Conservation (phyloP, 169 alveolate genomes). For the Plasmodium cynomolgi region DNA sequence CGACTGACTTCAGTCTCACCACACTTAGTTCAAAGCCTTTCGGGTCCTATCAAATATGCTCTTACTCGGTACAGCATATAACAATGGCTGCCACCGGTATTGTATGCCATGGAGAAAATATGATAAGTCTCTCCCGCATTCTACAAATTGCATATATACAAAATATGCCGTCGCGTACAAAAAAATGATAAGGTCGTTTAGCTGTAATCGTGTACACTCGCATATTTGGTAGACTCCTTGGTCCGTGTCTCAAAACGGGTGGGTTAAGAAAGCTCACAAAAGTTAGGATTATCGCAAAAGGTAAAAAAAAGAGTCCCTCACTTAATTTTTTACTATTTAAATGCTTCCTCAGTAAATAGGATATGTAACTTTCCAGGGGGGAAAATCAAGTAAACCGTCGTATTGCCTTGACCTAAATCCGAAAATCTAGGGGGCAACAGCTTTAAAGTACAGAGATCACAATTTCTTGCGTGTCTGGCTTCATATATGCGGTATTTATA, state of each 20-base stretch:
- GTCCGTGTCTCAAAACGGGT: slow-evolving; percentile 96
- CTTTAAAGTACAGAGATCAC: not conserved
- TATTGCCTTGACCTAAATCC: not conserved
- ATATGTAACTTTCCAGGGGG: not conserved
- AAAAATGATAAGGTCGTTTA: slow-evolving; percentile 34
- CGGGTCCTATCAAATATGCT: slow-evolving; percentile 94
- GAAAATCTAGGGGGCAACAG: not conserved
- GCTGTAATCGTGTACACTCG: slow-evolving; percentile 49
- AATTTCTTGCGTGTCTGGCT: not conserved
- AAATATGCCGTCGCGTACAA: slow-evolving; percentile 69
- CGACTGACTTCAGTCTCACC: slow-evolving; percentile 93
- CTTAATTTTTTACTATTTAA: not conserved
- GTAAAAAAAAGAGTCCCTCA: not conserved
- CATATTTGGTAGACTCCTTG: slow-evolving; percentile 94
- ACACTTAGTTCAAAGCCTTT: slow-evolving; percentile 94
- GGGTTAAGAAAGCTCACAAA: slow-evolving; percentile 70
- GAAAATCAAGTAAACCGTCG: not conserved
- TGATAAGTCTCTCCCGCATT: too few species aligned
- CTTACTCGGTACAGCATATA: slow-evolving; percentile 87
- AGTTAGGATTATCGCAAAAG: slow-evolving; percentile 58
- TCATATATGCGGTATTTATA: not conserved
- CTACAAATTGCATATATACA: not conserved
- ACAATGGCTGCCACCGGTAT: not conserved
- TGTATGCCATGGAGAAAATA: not conserved
- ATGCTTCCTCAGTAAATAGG: slow-evolving; percentile 34